Base-by-base conservation (phyloP, 768 basidiomycete species). In the Pleurotus sapidus region DNA sequence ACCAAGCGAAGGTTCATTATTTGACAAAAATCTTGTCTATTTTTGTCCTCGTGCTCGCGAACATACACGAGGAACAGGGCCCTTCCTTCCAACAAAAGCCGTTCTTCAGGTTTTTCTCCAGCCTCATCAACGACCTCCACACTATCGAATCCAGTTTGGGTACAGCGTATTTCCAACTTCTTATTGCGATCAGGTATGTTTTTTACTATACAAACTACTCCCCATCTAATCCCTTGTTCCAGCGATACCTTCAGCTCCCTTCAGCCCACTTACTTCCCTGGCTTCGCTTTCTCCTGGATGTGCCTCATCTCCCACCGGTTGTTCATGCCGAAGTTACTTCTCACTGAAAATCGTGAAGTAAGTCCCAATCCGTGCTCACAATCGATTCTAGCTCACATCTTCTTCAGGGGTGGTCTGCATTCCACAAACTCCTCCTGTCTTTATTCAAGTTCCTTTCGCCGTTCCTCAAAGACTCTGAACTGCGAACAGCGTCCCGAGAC, bases 201-300 rank as follows among this genome's bases (percentile, higher is more conserved):
- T 17, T 37, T 55, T 2, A 34, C 27, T 23, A 46, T 47, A 4
- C 24, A 42, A 24, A 12, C 14, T 27, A n/a, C 18, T 50, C 58
- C 46, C 55, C 59, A 20, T 27, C 57, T 67, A 27, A 70, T 57
- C 57, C 43, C n/a, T 46, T 57, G 25, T 49, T 57, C 23, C 60
- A 96, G 95, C 68, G 95, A 98, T 68, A 93, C 93, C 2, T 87
- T 98, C 70, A 96, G 94, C 69, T 97, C 95, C 45, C 76, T 97
- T 58, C 96, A 98, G 68, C 97, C 97, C 6, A 89, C 88, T 4
- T 94, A 93, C 73, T 98, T 98, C 77, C 97, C 97, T 15, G 93
- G 95, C 7, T 99, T 99, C 71, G 91, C 95, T 1, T 99, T 98
- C 74, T 96, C 95, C 14, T 99, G 96, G 96, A 87, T 98, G 81